Evolutionary conservation across 331 rosid genomes (phyloP).

Genomic region (Quercus lobata): DNA sequence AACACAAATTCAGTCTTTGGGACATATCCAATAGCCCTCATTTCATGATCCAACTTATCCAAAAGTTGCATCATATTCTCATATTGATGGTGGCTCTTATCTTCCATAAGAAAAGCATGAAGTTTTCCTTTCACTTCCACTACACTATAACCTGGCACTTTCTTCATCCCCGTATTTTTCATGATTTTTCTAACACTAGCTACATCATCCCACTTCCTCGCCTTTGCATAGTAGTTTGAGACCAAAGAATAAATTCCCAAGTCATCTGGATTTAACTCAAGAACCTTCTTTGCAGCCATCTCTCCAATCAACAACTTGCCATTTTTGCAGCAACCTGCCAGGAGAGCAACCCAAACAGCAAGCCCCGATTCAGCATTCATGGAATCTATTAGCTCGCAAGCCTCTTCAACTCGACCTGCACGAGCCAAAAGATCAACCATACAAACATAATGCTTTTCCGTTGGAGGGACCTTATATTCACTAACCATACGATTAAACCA

Average conservation of each 20-base stretch:
- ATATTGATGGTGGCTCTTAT: too few relatives aligned
- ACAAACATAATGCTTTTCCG: constrained; percentile 43
- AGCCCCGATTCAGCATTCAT: constrained; percentile 26
- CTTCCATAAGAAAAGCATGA: too few relatives aligned
- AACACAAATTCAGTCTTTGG: too few relatives aligned
- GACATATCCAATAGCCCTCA: too few relatives aligned
- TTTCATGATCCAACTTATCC: too few relatives aligned
- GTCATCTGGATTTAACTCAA: constrained; percentile 11
- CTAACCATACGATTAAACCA: constrained; percentile 30
- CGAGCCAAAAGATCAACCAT: constrained; percentile 45
- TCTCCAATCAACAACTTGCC: constrained; percentile 23
- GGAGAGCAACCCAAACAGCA: constrained; percentile 41
- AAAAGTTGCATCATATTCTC: too few relatives aligned
- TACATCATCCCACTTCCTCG: background rate
- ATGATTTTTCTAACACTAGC: background rate
- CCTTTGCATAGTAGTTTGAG: constrained; percentile 23
- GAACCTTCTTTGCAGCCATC: constrained; percentile 23
- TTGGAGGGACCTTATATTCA: constrained; percentile 28
- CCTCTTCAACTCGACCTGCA: constrained; percentile 43
- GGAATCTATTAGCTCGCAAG: constrained; percentile 25
- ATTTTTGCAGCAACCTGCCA: constrained; percentile 40
- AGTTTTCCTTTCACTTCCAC: too few relatives aligned
- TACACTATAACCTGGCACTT: too few relatives aligned
- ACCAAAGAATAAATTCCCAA: constrained; percentile 31
- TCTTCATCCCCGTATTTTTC: too few relatives aligned